Evolutionary conservation across 495 filamentous ascomycete genomes (phyloP).

Genomic region (Aspergillus haitiensis): DNA sequence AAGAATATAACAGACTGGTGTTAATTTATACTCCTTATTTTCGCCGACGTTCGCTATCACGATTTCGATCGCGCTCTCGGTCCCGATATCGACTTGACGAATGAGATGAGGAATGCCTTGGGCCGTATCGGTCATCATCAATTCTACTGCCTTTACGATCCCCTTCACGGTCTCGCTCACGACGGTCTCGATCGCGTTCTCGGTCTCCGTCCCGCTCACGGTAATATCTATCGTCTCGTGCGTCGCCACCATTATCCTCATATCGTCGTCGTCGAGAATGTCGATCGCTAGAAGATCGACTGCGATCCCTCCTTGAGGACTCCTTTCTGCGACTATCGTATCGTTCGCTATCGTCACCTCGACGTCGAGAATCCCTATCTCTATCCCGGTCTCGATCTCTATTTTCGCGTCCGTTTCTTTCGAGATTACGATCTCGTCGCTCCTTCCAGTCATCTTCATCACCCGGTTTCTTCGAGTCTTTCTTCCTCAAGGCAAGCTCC

Average conservation of each 20-base stretch:
- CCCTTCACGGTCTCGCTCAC: slow-evolving; percentile 38
- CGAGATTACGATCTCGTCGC: slow-evolving; percentile 50
- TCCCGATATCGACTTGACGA: slow-evolving; percentile 31
- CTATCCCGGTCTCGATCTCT: slow-evolving; percentile 33
- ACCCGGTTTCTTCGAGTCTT: slow-evolving; percentile 39
- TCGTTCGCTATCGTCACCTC: slow-evolving; percentile 31
- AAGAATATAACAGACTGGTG: not conserved
- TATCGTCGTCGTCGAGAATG: slow-evolving; percentile 37
- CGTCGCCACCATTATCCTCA: slow-evolving; percentile 31
- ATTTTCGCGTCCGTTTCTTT: slow-evolving; percentile 46
- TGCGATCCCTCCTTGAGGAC: slow-evolving; percentile 41
- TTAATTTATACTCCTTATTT: slow-evolving; percentile 33
- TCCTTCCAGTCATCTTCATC: slow-evolving; percentile 51
- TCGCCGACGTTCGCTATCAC: slow-evolving; percentile 36
- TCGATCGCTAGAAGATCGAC: slow-evolving; percentile 33
- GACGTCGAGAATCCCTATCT: slow-evolving; percentile 33
- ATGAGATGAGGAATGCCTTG: slow-evolving; percentile 37
- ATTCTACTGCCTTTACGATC: slow-evolving; percentile 33
- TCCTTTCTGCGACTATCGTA: slow-evolving; percentile 31
- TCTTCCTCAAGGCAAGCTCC: slow-evolving; percentile 54
- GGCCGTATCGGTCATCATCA: slow-evolving; percentile 39
- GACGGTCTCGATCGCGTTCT: slow-evolving; percentile 39
- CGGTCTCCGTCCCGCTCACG: slow-evolving; percentile 34
- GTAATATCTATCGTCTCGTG: slow-evolving; percentile 33
- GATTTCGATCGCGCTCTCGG: slow-evolving; percentile 31